Conservation (phyloP, 306 rosid genomes). For the Pueraria montana region DNA sequence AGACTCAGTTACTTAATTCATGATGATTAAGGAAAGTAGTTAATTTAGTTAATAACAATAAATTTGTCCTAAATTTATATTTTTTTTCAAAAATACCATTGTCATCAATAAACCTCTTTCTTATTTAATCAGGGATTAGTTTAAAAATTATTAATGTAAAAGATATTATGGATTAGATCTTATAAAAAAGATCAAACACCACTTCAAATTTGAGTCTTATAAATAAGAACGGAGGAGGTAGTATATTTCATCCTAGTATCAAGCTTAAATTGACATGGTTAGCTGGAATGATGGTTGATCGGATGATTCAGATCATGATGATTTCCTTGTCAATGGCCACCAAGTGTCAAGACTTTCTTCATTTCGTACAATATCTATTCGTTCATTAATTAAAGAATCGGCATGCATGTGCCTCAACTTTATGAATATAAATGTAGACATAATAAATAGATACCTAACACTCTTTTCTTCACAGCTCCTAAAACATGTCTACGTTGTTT, state of each 20-base stretch:
- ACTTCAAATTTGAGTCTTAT: too few relatives aligned
- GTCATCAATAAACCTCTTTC: too few relatives aligned
- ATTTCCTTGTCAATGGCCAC: background rate
- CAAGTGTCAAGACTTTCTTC: background rate
- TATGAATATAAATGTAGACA: background rate
- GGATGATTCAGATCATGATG: background rate
- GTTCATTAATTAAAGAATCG: background rate
- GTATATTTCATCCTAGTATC: background rate
- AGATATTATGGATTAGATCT: too few relatives aligned
- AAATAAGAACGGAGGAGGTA: too few relatives aligned
- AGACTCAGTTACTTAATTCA: too few relatives aligned
- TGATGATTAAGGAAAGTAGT: too few relatives aligned
- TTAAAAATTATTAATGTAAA: too few relatives aligned
- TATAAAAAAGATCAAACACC: too few relatives aligned
- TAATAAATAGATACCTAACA: constrained; percentile 1
- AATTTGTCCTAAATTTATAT: too few relatives aligned
- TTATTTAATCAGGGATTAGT: too few relatives aligned
- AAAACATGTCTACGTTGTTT: background rate
- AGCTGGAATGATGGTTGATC: background rate
- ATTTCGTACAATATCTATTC: background rate
- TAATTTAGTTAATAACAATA: too few relatives aligned
- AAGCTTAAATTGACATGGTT: background rate
- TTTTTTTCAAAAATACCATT: too few relatives aligned
- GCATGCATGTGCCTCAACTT: background rate
- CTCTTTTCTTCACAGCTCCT: background rate